Percentiles rank a stretch among this genome's conserved stretches.
phyloP scores from a whole-genome alignment of 371 early-diverging fungal genomes.

The Mucor sp. region DNA sequence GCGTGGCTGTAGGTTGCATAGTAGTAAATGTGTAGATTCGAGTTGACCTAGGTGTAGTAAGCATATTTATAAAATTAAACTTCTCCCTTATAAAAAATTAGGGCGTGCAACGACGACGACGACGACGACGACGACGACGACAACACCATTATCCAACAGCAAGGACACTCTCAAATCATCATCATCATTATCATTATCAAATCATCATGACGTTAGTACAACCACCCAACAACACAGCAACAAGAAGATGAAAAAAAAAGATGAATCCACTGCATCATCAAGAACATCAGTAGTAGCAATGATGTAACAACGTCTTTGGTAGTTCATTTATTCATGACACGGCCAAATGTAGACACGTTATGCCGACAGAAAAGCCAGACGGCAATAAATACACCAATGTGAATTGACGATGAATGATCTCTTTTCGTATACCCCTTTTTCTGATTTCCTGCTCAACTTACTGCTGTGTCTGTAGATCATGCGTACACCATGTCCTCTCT shows the following conservation, averaged over 20 bases:
- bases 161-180: not conserved
- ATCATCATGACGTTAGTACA: not conserved
- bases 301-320: not conserved
- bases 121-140: no score
- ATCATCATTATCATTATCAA: not conserved
- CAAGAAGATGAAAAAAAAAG: not conserved
- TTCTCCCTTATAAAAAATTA: not conserved
- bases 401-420: not conserved
- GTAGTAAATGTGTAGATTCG: not conserved
- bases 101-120: not conserved
- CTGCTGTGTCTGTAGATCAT: no score
- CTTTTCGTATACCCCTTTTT: not conserved
- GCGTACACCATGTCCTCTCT: no score
- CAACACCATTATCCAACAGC: not conserved
- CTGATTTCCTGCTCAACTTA: not conserved
- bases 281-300: not conserved
- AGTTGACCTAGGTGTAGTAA: not conserved
- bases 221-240: not conserved
- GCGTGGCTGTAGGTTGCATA: not conserved
- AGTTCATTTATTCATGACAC: not conserved
- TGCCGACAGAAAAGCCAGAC: not conserved
- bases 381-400: not conserved
- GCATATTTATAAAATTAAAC: not conserved
- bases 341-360: not conserved
- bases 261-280: not conserved